Percentiles rank a stretch among this genome's conserved stretches.
Conservation (phyloP, 306 rosid genomes). For the Rosa persica region DNA sequence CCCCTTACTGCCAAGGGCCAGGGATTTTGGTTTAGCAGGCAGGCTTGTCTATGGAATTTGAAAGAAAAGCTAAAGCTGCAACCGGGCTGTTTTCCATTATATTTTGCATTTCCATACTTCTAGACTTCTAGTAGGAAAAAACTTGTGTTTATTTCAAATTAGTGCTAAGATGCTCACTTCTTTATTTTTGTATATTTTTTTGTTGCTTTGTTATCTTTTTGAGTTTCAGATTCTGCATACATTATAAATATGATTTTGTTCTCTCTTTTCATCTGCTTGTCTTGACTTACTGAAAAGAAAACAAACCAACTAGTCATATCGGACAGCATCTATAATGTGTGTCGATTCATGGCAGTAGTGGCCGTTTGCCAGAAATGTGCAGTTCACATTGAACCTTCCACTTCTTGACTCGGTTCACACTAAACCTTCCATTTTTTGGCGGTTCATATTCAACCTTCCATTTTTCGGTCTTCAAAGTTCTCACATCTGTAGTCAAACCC, state of each 20-base stretch:
- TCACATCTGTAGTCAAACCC: no score
- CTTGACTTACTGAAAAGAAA: not conserved
- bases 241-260: not conserved
- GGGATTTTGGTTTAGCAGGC: slow-evolving; percentile 45
- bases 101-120: not conserved
- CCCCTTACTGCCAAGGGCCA: slow-evolving; percentile 36
- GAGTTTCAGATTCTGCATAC: not conserved
- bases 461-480: no score
- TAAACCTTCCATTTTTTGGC: no score
- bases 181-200: not conserved
- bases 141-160: not conserved
- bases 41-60: slow-evolving; percentile 33
- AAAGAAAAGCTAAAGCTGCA: slow-evolving; percentile 8
- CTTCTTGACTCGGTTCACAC: no score
- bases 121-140: not conserved
- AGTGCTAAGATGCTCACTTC: not conserved
- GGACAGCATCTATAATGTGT: no score
- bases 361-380: not conserved
- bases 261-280: not conserved
- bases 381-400: not conserved
- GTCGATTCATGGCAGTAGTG: not conserved
- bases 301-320: no score
- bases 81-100: not conserved
- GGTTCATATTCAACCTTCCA: no score
- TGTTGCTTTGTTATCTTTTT: not conserved